Base-by-base conservation (phyloP, 1,139 yeast genomes). In the Blastobotrys ciferrii region DNA sequence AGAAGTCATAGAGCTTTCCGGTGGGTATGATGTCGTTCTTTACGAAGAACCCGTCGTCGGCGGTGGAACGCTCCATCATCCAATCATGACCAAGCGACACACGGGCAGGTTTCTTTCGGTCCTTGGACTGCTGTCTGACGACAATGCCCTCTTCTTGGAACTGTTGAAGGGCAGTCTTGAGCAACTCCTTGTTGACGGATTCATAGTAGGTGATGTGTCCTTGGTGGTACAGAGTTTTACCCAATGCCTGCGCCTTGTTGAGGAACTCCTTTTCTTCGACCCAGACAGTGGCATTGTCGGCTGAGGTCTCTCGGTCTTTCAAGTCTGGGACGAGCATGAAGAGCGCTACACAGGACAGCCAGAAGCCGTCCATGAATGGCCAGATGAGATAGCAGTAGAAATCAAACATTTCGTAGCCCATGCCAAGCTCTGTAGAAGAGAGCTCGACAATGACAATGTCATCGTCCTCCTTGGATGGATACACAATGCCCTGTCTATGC, bases 341-440 rank as follows among this genome's bases (percentile, higher is more conserved):
- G 44, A 72, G 53, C 11, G 73, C 56, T n/a, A 69, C 61, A 2
- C 71, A 58, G 0, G 71, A 68, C 14, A 70, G 58, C 75, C 75
- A 72, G 57, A 68, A 72, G 2, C 75, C 75, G 45, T 72, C 76
- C 37, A 71, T 60, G 50, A 69, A 72, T 2, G 76, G 76, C 76
- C 76, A 72, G 13, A 72, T 58, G 40, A 71, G 54, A 53, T 64
- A 69, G 51, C 74, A 69, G 56, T 70, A 72, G 50, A 72, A 72
- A 53, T 71, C 74, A 48, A 70, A 69, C 41, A 56, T 58, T 43
- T 69, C 71, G 41, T 67, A 57, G 32, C 71, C 73, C 7, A 54
- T 54, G 30, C 54, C 56, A 19, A 70, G 57, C 50, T 69, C 72
- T 15, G 57, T 55, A 4, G 56, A 43, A 30, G 68, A 58, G 44